Evolutionary conservation across 305 asterid species (phyloP).

Genomic region (Coffea humblotiana): DNA sequence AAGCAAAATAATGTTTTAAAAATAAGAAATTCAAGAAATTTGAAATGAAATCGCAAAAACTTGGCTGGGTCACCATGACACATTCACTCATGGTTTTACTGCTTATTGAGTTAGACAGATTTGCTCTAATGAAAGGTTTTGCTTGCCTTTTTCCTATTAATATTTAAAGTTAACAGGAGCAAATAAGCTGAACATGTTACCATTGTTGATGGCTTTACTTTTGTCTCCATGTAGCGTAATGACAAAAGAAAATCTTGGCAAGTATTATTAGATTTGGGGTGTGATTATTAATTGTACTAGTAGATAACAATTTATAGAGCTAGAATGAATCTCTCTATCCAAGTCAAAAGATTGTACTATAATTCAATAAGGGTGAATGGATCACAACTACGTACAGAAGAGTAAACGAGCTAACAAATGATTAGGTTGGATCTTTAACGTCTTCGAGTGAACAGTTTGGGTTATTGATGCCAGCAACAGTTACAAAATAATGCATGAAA

Average conservation of each 20-base stretch:
- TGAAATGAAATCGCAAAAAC: too few relatives aligned
- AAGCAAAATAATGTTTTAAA: too few relatives aligned
- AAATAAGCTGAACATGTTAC: not conserved
- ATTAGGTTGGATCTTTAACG: not conserved
- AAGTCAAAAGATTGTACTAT: not conserved
- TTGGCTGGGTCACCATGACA: not conserved
- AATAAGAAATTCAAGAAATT: not conserved
- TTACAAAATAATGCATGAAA: not conserved
- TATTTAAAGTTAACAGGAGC: not conserved
- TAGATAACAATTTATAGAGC: not conserved
- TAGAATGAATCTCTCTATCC: not conserved
- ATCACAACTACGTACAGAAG: not conserved
- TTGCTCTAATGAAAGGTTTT: not conserved
- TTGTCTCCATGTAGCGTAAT: not conserved
- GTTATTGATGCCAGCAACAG: not conserved
- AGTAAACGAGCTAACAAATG: not conserved
- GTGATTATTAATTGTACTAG: not conserved
- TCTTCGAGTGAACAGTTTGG: not conserved
- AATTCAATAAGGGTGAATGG: not conserved
- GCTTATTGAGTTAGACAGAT: not conserved
- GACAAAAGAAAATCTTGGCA: not conserved
- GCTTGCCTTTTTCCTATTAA: not conserved
- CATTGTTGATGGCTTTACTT: not conserved
- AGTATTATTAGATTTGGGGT: not conserved
- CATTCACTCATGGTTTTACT: not conserved